Percentiles rank a stretch among this genome's conserved stretches.
Evolutionary conservation across 495 filamentous ascomycete species (phyloP).

Genomic region (Podospora conica): DNA sequence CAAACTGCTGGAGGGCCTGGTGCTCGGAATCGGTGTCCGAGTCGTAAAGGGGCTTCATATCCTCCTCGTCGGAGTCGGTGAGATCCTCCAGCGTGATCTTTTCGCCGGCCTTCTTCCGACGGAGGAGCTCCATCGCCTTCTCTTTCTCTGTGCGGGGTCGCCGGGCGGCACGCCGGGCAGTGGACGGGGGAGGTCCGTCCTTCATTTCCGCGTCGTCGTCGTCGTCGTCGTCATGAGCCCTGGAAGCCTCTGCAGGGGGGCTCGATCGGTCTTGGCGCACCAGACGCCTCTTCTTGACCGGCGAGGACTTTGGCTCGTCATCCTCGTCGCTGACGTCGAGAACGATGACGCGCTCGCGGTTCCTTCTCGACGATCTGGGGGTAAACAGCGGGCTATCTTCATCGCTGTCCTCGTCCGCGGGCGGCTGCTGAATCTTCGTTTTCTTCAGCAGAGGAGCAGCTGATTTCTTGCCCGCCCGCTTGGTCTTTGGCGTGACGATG

Average conservation of each 20-base stretch:
- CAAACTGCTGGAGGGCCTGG: conserved; percentile 37
- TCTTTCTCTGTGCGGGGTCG: conserved; percentile 23
- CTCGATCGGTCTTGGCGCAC: not conserved
- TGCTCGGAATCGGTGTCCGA: conserved; percentile 29
- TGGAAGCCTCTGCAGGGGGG: not conserved
- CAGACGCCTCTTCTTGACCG: conserved; percentile 10
- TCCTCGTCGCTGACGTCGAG: conserved; percentile 1
- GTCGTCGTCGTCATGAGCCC: not conserved
- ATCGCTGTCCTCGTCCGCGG: not conserved
- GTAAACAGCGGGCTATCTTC: not conserved
- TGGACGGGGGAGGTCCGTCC: not conserved
- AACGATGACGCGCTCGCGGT: not conserved
- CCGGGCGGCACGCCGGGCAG: not conserved
- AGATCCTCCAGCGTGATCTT: conserved; percentile 38
- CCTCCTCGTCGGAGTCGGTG: conserved; percentile 24
- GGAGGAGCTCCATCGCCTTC: conserved; percentile 23
- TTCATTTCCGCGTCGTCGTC: conserved; percentile 6
- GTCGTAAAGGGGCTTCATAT: conserved; percentile 36
- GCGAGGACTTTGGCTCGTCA: not conserved
- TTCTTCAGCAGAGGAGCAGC: not conserved
- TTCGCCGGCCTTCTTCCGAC: conserved; percentile 48
- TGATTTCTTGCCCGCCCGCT: not conserved
- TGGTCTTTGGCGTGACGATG: not conserved
- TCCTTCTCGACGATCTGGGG: not conserved
- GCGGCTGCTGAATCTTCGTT: not conserved